Conservation (phyloP, 441 rosid species). For the Gossypium gossypioides region DNA sequence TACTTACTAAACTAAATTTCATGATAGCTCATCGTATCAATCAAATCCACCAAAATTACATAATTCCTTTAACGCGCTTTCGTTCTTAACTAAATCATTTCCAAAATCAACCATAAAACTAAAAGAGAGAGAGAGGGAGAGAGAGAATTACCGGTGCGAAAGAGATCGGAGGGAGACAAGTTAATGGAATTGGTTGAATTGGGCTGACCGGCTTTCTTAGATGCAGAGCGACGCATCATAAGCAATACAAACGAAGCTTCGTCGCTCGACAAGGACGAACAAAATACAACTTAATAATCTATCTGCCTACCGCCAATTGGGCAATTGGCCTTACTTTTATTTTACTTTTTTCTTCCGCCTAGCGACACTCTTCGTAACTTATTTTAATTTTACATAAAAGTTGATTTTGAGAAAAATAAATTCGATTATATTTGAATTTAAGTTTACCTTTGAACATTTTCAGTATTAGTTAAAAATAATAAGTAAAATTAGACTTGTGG, state of each 20-base stretch:
- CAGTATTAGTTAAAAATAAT: neutral
- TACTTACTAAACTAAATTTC: neutral
- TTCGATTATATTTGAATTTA: neutral
- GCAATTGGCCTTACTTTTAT: neutral
- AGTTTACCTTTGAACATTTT: neutral
- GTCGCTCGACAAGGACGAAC: neutral
- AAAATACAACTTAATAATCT: neutral
- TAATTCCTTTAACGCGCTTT: neutral
- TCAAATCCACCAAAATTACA: neutral
- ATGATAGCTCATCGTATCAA: neutral
- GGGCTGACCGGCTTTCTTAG: constrained; percentile 64
- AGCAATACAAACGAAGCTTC: constrained; percentile 23
- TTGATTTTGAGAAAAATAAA: neutral
- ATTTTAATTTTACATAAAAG: too few relatives aligned
- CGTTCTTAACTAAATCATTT: neutral
- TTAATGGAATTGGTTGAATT: constrained; percentile 45
- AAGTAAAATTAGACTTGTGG: too few relatives aligned
- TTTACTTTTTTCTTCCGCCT: neutral
- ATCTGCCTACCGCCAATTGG: neutral
- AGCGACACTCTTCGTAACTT: neutral
- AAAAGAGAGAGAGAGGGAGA: neutral
- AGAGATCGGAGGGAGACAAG: constrained; percentile 69
- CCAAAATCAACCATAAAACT: neutral
- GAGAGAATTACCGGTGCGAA: constrained; percentile 58
- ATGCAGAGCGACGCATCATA: constrained; percentile 82